Percentiles rank a stretch among this genome's conserved stretches.
Conservation (phyloP, 2,329 filamentous ascomycete species). For the Claviceps sp. region DNA sequence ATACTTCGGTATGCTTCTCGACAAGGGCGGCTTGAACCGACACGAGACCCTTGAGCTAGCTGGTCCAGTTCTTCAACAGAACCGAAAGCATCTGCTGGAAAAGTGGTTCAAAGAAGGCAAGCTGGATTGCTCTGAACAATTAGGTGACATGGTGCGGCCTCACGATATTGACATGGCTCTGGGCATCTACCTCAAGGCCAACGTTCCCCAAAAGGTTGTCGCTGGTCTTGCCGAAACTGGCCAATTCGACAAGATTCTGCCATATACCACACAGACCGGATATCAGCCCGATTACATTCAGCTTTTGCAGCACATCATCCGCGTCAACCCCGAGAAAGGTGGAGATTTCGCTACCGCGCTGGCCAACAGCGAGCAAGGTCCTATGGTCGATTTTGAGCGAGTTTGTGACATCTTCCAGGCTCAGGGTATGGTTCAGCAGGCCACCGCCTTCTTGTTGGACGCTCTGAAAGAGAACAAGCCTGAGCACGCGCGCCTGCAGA, state of each 20-base stretch:
- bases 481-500: slow-evolving; percentile 88
- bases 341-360: slow-evolving; percentile 88
- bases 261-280: slow-evolving; percentile 71
- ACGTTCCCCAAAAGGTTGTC: slow-evolving; percentile 85
- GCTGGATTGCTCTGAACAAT: slow-evolving; percentile 87
- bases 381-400: slow-evolving; percentile 82
- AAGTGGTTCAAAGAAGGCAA: slow-evolving; percentile 98
- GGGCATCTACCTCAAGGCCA: slow-evolving; percentile 79
- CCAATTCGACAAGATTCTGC: slow-evolving; percentile 92
- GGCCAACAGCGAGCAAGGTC: slow-evolving; percentile 76
- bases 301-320: slow-evolving; percentile 82
- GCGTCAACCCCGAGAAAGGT: slow-evolving; percentile 84
- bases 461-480: slow-evolving; percentile 89
- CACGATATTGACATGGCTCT: slow-evolving; percentile 84
- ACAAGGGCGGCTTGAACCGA: slow-evolving; percentile 86
- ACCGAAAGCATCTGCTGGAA: slow-evolving; percentile 87
- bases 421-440: slow-evolving; percentile 94
- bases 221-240: slow-evolving; percentile 90
- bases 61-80: slow-evolving; percentile 81
- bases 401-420: slow-evolving; percentile 97
- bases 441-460: slow-evolving; percentile 94
- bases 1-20: slow-evolving; percentile 93
- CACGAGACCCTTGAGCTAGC: slow-evolving; percentile 92
- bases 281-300: slow-evolving; percentile 95
- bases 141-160: slow-evolving; percentile 83